phyloP scores from a whole-genome alignment of 2,329 filamentous ascomycete genomes.

The Helotiales sp. region DNA sequence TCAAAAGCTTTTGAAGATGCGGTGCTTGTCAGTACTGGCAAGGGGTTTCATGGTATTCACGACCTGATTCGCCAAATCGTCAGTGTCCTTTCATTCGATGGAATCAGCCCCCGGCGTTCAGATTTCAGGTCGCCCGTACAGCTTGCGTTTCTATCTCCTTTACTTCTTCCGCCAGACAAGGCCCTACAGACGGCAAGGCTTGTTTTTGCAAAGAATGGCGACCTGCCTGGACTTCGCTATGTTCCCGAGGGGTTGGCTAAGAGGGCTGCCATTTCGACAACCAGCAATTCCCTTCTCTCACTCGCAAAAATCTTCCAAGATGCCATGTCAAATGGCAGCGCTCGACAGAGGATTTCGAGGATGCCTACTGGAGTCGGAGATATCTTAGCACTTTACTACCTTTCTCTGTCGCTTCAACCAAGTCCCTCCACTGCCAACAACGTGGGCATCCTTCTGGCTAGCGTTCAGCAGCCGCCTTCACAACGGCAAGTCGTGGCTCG shows the following conservation, averaged over 20 bases:
- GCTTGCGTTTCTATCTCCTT: constrained; percentile 43
- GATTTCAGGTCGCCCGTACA: constrained; percentile 19
- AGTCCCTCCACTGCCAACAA: constrained; percentile 98
- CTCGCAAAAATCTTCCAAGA: constrained; percentile 98
- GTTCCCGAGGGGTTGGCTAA: constrained; percentile 70
- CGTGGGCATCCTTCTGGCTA: constrained; percentile 93
- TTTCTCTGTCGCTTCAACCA: constrained; percentile 90
- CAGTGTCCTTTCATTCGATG: constrained; percentile 59
- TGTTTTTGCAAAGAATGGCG: constrained; percentile 74
- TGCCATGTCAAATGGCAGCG: constrained; percentile 69
- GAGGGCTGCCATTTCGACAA: constrained; percentile 84
- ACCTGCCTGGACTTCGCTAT: constrained; percentile 76
- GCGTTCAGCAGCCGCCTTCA: constrained; percentile 71
- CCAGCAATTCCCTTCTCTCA: constrained; percentile 91
- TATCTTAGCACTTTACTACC: constrained; percentile 91
- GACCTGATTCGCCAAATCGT: constrained; percentile 80
- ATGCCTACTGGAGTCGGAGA: constrained; percentile 80
- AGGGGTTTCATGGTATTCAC: constrained; percentile 67
- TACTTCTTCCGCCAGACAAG: constrained; percentile 80
- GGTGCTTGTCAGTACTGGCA: constrained; percentile 82
- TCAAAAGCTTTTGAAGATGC: constrained; percentile 93
- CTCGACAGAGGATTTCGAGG: constrained; percentile 49
- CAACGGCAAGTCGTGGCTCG: constrained; percentile 35
- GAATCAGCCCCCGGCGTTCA: constrained; percentile 38
- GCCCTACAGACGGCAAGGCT: constrained; percentile 80